These are phyloP conservation scores for Beta vulgaris DNA, from an alignment of 148 eudicot species.

Conservation along the genomic window DNA sequence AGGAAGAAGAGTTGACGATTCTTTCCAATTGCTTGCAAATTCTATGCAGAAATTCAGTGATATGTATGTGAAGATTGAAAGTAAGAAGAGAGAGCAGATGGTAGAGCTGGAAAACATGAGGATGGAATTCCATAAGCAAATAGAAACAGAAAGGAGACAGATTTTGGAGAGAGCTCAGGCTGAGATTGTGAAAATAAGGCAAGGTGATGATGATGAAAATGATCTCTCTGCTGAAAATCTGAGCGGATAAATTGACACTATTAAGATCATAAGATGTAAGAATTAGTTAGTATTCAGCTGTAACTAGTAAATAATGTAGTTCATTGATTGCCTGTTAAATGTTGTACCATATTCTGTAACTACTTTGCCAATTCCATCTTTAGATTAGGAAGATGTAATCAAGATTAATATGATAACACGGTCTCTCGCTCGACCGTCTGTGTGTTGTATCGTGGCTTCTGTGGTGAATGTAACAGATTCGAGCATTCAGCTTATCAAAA, in stretches of 20 bases:
- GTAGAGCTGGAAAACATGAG: conserved; percentile 67
- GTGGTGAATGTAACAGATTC: no score
- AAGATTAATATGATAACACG: neutral
- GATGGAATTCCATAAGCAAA: conserved; percentile 65
- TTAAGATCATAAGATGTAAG: conserved; percentile 5
- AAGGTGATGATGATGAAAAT: conserved; percentile 44
- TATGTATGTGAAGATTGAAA: conserved; percentile 58
- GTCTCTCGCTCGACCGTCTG: no score
- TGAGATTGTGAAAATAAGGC: conserved; percentile 58
- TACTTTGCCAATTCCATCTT: neutral
- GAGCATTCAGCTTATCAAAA: neutral
- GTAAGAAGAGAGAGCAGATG: conserved; percentile 52
- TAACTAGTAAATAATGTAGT: conserved; percentile 31
- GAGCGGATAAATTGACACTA: conserved; percentile 43
- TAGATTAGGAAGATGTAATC: neutral
- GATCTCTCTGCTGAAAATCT: conserved; percentile 49
- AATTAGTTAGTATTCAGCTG: conserved; percentile 5
- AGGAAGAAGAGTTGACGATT: conserved; percentile 22
- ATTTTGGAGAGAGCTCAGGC: conserved; percentile 64
- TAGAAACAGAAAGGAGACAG: conserved; percentile 61
- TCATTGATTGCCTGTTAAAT: conserved; percentile 1
- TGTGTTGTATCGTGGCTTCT: no score
- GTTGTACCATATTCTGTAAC: conserved; percentile 14
- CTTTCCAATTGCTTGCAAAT: conserved; percentile 60
- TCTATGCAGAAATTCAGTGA: conserved; percentile 65